Evolutionary conservation across 768 basidiomycete species (phyloP), one percentile per base, ranked within the genome.

Genomic region (Cystofilobasidium bisporidii): DNA sequence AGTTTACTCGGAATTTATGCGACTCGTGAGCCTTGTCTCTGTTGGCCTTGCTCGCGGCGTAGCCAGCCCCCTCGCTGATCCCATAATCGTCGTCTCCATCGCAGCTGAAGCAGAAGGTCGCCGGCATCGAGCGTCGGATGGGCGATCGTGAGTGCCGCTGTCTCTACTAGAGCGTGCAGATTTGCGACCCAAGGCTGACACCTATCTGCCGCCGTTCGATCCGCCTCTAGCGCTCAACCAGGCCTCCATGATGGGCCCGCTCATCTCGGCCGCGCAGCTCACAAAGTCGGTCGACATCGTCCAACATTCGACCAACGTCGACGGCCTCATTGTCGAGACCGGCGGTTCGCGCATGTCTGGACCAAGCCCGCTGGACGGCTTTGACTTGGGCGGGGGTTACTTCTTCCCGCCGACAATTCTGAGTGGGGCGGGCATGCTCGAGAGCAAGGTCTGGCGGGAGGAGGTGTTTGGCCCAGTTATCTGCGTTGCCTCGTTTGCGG

Each of bases 401-500:
- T 92, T 91, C 78, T 89, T 85, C 77, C 82, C 88, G 5, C 90
- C 90, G 0, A 92, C 90, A 0, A 80, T 92, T 40, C 82, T 92
- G 65, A 74, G 79, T 0, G 81, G 63, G 11, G n/a, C 84, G 62
- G 81, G 88, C 18, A 77, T 78, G 33, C 76, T 79, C 0, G 78
- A 82, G 40, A 85, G 87, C 70, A 82, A 83, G 57, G 75, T 90
- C 30, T 91, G 89, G 88, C 78, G 82, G 72, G 89, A 91, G 76
- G 89, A 91, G 75, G 80, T 90, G 17, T 91, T 91, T 72, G 89
- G 89, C 1, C 89, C 89, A 0, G 87, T 90, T n/a, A 84, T 90
- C 1, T 83, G 87, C 3, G 81, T 86, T 47, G 84, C 81, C 62
- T 79, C 75, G 61, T 85, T 85, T 71, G 71, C 73, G 53, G 83